Percentiles rank a stretch among this genome's conserved stretches.
These are phyloP conservation scores for Terana coerulea DNA, from an alignment of 768 basidiomycete genomes.

Conservation along the genomic window DNA sequence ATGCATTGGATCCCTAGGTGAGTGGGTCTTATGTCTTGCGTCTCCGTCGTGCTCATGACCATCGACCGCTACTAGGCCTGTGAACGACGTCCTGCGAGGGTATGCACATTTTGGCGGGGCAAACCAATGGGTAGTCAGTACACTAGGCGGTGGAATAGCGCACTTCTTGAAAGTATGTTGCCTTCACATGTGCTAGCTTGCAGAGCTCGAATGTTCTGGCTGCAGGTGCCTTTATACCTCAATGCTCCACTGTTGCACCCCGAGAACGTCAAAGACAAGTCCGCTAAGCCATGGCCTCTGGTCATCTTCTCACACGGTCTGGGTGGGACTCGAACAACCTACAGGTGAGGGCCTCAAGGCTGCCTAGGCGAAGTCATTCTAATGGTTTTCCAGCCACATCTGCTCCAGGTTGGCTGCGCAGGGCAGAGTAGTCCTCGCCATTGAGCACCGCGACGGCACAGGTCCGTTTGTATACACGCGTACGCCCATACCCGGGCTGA, in stretches of 20 bases:
- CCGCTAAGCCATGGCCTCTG: conserved; percentile 56
- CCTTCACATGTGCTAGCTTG: neutral
- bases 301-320: conserved; percentile 86
- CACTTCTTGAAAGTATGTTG: neutral
- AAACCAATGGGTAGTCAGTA: conserved; percentile 1
- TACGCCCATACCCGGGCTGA: conserved; percentile 30
- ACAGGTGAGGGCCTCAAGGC: conserved; percentile 47
- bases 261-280: neutral
- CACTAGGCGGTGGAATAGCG: neutral
- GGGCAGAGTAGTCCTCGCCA: conserved; percentile 75
- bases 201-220: neutral
- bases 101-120: conserved; percentile 16
- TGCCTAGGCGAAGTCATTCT: no score
- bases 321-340: conserved; percentile 66
- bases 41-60: neutral
- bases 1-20: conserved; percentile 58
- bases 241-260: conserved; percentile 18
- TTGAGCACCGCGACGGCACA: conserved; percentile 85
- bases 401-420: conserved; percentile 71
- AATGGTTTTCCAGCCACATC: conserved; percentile 64
- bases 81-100: conserved; percentile 12
- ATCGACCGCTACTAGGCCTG: conserved; percentile 17
- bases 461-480: conserved; percentile 46
- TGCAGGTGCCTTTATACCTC: conserved; percentile 17
- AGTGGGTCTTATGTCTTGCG: conserved; percentile 15